Evolutionary conservation across 805 yeast genomes (phyloP).

Genomic region (Pichia pseudocactophila): DNA sequence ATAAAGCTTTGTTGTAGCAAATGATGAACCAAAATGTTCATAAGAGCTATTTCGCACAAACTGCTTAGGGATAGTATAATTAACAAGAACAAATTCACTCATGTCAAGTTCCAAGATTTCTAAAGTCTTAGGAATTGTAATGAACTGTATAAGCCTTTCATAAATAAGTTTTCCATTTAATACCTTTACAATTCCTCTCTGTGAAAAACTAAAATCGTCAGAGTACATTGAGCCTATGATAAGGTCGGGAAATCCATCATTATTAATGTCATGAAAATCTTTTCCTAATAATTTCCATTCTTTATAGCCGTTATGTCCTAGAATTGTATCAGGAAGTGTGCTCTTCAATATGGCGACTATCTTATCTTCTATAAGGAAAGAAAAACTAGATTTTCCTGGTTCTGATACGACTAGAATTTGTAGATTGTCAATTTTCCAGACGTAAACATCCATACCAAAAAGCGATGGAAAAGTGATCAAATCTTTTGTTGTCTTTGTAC

Average conservation of each 20-base stretch:
- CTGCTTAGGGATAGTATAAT: constrained; percentile 15
- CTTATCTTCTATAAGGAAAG: constrained; percentile 23
- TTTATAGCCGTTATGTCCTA: constrained; percentile 36
- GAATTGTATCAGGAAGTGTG: constrained; percentile 17
- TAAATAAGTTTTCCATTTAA: constrained; percentile 14
- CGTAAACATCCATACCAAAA: constrained; percentile 36
- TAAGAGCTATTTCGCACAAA: constrained; percentile 21
- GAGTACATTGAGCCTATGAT: constrained; percentile 36
- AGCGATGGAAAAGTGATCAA: constrained; percentile 21
- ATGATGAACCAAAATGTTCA: constrained; percentile 34
- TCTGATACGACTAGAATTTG: constrained; percentile 38
- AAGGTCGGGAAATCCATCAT: constrained; percentile 34
- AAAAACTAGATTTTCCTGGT: constrained; percentile 42
- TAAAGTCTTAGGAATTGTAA: background rate
- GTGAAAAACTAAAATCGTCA: constrained; percentile 11
- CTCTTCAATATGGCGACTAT: constrained; percentile 17
- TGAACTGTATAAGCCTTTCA: background rate
- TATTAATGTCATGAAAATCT: constrained; percentile 26
- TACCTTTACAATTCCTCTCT: constrained; percentile 12
- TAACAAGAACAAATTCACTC: constrained; percentile 1
- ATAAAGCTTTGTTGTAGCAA: constrained; percentile 22
- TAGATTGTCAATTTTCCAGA: constrained; percentile 21
- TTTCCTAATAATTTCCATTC: constrained; percentile 31
- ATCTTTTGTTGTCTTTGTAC: background rate
- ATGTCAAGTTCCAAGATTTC: constrained; percentile 1